phyloP scores from a whole-genome alignment of 345 rosid genomes.

The Trapa bicornis region DNA sequence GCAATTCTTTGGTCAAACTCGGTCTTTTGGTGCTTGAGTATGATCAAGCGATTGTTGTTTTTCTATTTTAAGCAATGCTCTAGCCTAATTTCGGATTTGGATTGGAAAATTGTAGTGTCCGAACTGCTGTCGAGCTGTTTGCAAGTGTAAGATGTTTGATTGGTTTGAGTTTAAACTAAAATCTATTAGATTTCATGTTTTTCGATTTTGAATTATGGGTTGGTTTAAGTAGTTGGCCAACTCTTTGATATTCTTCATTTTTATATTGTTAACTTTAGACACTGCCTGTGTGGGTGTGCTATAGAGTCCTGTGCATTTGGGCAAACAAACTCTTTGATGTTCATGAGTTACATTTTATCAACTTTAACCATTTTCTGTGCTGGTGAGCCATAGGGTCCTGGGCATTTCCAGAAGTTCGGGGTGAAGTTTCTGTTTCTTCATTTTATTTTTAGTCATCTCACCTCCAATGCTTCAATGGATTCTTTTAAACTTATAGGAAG shows the following conservation, averaged over 20 bases:
- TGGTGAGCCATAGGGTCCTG: no score
- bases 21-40: background rate
- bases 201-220: background rate
- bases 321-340: no score
- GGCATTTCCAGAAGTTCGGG: background rate
- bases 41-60: background rate
- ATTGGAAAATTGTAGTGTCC: background rate
- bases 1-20: background rate
- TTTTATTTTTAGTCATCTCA: background rate
- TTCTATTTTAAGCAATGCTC: no score
- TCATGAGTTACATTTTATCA: no score
- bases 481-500: background rate
- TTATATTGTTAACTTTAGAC: background rate
- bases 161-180: conserved; percentile 12
- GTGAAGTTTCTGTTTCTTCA: background rate
- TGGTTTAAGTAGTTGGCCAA: conserved; percentile 19
- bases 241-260: conserved; percentile 7
- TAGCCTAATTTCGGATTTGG: background rate
- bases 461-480: background rate
- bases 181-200: background rate
- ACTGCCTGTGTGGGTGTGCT: no score
- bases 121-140: background rate
- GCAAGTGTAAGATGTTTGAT: conserved; percentile 3
- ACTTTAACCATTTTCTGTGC: no score
- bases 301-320: background rate